phyloP scores from a whole-genome alignment of 2,329 filamentous ascomycete species.

The Pseudogymnoascus sp. region DNA sequence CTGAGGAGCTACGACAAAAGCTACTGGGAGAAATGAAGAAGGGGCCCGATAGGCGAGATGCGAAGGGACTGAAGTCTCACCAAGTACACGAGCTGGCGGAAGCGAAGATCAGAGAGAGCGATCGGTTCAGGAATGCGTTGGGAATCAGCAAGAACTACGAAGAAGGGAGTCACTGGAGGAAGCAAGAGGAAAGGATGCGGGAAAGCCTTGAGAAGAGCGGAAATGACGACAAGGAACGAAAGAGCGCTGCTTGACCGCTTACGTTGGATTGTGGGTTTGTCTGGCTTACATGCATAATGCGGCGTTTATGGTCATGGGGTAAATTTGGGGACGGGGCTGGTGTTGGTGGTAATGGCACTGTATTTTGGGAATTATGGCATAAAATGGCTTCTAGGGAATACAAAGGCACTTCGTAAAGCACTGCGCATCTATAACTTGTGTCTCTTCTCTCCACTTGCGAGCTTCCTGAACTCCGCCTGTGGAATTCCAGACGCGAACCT shows the following conservation, averaged over 20 bases:
- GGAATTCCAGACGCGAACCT: conserved; percentile 60
- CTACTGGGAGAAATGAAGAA: conserved; percentile 39
- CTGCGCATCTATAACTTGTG: conserved; percentile 65
- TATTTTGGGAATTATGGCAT: not conserved
- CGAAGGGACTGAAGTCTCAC: conserved; percentile 69
- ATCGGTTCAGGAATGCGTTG: conserved; percentile 74
- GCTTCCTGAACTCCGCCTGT: conserved; percentile 78
- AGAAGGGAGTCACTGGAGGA: conserved; percentile 78
- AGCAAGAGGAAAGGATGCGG: conserved; percentile 62
- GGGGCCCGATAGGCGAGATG: conserved; percentile 29
- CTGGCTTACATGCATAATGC: not conserved
- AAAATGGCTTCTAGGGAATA: conserved; percentile 3
- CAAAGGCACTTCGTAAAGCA: conserved; percentile 5
- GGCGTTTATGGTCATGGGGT: not conserved
- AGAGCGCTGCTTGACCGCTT: not conserved
- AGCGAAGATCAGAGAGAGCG: conserved; percentile 93
- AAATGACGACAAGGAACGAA: conserved; percentile 8
- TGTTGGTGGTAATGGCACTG: not conserved
- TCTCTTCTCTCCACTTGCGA: conserved; percentile 82
- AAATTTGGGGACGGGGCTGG: not conserved
- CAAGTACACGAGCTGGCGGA: conserved; percentile 94
- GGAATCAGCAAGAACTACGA: conserved; percentile 81
- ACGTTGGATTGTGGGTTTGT: not conserved
- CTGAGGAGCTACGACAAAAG: conserved; percentile 55
- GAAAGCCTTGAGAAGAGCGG: conserved; percentile 33